A percentile compares a stretch with the other conserved stretches of the same genome.
Evolutionary conservation across 805 yeast species (phyloP).

Genomic region (Suhomyces sp.): DNA sequence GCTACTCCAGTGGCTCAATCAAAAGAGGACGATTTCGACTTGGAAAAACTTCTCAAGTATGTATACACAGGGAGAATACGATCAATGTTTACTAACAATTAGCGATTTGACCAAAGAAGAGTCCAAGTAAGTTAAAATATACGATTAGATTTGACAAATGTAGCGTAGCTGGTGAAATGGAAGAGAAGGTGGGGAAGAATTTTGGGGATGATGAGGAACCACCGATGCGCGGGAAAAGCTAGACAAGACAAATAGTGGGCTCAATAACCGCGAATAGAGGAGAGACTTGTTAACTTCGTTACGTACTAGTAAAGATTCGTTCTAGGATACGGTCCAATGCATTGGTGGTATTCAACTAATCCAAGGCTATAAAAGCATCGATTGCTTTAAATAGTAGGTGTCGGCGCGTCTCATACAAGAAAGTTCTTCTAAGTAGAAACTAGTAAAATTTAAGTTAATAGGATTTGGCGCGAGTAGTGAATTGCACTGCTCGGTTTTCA

Average conservation of each 20-base stretch:
- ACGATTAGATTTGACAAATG: background rate
- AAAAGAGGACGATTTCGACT: constrained; percentile 43
- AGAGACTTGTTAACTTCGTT: no score
- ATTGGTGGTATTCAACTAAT: background rate
- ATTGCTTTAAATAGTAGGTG: no score
- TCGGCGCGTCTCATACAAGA: no score
- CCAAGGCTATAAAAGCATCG: no score
- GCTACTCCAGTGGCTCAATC: constrained; percentile 20
- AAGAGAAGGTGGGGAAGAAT: background rate
- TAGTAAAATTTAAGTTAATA: no score
- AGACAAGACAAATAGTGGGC: no score
- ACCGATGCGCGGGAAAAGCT: no score
- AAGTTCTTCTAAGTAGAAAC: no score
- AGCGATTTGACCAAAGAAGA: constrained; percentile 45
- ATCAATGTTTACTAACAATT: constrained; percentile 10
- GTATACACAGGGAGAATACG: constrained; percentile 18
- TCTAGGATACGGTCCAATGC: no score
- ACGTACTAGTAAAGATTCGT: no score
- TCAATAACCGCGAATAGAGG: no score
- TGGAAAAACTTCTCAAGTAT: constrained; percentile 42
- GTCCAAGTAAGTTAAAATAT: constrained; percentile 23
- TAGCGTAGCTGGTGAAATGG: background rate
- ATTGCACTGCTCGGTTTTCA: background rate
- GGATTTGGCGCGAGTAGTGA: background rate
- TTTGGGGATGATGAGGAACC: background rate